These are phyloP conservation scores for Trichoderma brevicompactum DNA, from an alignment of 2,329 filamentous ascomycete species.

Conservation along the genomic window DNA sequence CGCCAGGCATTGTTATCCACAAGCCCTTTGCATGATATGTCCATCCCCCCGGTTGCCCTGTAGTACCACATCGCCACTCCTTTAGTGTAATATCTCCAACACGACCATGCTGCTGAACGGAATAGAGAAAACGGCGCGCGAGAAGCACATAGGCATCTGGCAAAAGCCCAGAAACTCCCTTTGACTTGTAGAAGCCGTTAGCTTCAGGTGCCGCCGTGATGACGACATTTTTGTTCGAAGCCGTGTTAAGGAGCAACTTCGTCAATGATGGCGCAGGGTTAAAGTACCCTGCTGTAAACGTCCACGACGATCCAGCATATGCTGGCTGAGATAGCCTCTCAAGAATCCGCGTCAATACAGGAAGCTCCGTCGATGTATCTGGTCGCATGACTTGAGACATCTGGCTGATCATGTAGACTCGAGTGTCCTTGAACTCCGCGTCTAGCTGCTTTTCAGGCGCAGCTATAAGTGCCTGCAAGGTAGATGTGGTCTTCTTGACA, in stretches of 20 bases:
- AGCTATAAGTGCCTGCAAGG: constrained; percentile 69
- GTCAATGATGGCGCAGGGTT: constrained; percentile 90
- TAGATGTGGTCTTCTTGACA: constrained; percentile 67
- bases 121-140: constrained; percentile 76
- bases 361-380: constrained; percentile 86
- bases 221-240: constrained; percentile 73
- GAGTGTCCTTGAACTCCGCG: constrained; percentile 59
- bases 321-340: constrained; percentile 65
- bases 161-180: constrained; percentile 85
- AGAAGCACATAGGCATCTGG: constrained; percentile 92
- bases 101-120: constrained; percentile 51
- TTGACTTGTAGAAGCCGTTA: constrained; percentile 91
- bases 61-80: constrained; percentile 85
- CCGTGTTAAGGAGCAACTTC: constrained; percentile 74
- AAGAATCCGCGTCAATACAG: constrained; percentile 76
- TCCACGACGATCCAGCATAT: constrained; percentile 78
- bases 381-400: constrained; percentile 82
- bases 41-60: constrained; percentile 84
- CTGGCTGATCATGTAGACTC: constrained; percentile 85
- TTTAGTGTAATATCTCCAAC: constrained; percentile 70
- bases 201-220: constrained; percentile 92
- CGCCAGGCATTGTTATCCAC: constrained; percentile 77
- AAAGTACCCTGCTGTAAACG: constrained; percentile 97
- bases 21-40: constrained; percentile 98
- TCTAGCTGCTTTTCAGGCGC: constrained; percentile 27